A percentile compares a stretch with the other conserved stretches of the same genome.
phyloP scores from a whole-genome alignment of 1,284 basidiomycete species.

The Tetrapyrgos nigripes region DNA sequence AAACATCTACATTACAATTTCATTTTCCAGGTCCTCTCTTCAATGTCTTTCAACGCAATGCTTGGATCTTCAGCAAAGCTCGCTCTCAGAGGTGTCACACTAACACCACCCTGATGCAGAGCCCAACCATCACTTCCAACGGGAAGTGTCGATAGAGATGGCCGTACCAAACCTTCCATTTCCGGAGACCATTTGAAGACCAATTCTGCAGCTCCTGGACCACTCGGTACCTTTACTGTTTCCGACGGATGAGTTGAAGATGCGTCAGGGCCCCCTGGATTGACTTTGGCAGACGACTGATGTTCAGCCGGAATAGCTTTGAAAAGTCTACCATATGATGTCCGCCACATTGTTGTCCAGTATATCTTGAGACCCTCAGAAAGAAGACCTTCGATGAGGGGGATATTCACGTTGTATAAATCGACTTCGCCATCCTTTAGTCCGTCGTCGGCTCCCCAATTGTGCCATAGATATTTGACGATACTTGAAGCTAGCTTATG shows the following conservation, averaged over 20 bases:
- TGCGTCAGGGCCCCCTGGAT: conserved; percentile 51
- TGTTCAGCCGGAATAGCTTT: conserved; percentile 45
- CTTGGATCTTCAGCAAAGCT: conserved; percentile 68
- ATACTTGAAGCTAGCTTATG: conserved; percentile 72
- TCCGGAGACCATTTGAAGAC: conserved; percentile 86
- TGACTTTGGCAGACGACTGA: conserved; percentile 21
- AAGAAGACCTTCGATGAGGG: conserved; percentile 69
- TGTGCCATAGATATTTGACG: conserved; percentile 74
- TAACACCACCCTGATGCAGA: conserved; percentile 67
- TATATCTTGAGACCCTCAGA: conserved; percentile 63
- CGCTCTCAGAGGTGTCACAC: conserved; percentile 78
- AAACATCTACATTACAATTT: conserved; percentile 43
- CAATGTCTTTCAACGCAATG: conserved; percentile 28
- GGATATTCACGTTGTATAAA: conserved; percentile 84
- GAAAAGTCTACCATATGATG: conserved; percentile 79
- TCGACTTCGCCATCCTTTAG: conserved; percentile 71
- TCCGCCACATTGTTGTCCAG: conserved; percentile 82
- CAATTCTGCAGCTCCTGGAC: conserved; percentile 47
- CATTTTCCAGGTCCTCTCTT: conserved; percentile 59
- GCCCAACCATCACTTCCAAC: conserved; percentile 86
- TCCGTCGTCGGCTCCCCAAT: conserved; percentile 81
- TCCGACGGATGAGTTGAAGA: conserved; percentile 28
- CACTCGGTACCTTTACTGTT: conserved; percentile 18
- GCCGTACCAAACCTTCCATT: conserved; percentile 72
- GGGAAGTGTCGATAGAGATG: conserved; percentile 62